Base-by-base conservation (phyloP, 2,329 filamentous ascomycete species). In the Fusarium sp. region DNA sequence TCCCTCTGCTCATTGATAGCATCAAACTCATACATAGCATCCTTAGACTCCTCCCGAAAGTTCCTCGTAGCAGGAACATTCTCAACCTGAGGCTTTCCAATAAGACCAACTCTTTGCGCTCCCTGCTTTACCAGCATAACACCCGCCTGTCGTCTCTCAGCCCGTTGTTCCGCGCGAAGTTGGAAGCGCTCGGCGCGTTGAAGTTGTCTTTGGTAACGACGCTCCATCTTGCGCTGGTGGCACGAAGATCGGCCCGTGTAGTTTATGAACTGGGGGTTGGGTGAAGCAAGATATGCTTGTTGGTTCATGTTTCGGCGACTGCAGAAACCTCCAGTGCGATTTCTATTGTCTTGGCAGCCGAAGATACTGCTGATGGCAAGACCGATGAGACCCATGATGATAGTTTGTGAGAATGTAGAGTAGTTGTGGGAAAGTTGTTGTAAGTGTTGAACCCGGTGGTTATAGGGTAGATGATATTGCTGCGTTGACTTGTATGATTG, bases 131-230 rank as follows among this genome's bases (percentile, higher is more conserved):
- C 46, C 6, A 57, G 34, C 42, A 32, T 42, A 20, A 56, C 44
- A 42, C 61, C 59, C 29, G 67, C 67, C 22, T 72, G 70, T 7
- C 68, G 67, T 24, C 68, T 63, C 48, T 70, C 64, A 3, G 57
- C 57, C 37, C 61, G 57, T 13, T 72, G 69, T 29, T 75, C 71
- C 2, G 57, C 69, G 18, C 73, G 67, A 20, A 73, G 60, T 61
- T 74, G 71, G 18, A 40, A 58, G 24, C 73, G 64, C 22, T 75
- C 73, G 20, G 58, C 73, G 12, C 67, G 64, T 12, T 71, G 73
- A 6, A 71, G 56, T 22, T 74, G 57, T 41, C 57, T 63, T 11
- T 72, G 63, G 13, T 44, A 62, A 11, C 71, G 71, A 20, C 67
- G 73, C n/a, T 72, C 72, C 8, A 62, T 59, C 57, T 64, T 69